Evolutionary conservation across 1,284 basidiomycete species (phyloP), one percentile per base, ranked within the genome.

Genomic region (Apiotrichum sp.): DNA sequence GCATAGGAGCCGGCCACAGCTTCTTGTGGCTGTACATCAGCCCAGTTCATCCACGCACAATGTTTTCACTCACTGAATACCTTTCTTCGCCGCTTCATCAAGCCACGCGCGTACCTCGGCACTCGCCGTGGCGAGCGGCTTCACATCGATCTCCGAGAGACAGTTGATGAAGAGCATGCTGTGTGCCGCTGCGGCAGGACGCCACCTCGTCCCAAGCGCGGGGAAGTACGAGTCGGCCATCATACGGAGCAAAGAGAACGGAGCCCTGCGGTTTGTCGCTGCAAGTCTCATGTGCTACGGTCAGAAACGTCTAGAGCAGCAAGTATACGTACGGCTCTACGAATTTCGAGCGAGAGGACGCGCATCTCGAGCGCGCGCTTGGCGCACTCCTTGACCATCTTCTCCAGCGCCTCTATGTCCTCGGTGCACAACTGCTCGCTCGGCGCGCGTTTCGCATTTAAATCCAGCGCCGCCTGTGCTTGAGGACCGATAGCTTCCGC

Each of bases 201-300:
- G 5, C 40, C 6, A 14, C 38, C 22, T 22, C 8, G 14, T 16
- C 14, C 8, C 14, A 13, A 35, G 22, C 13, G 54, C 43, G 40
- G 67, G 67, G 42, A 69, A 65, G 52, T 67, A 67, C 8, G 44
- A 45, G 44, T 69, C 58, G 11, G 64, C 43, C 10, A 66, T 53
- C n/a, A 39, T 10, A 32, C 47, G 29, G 8, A 61, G 47, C 36
- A 38, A 7, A 8, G 46, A 34, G 32, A 44, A 29, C 43, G 9
- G 51, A 58, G 32, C 43, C 35, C 6, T 57, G 11, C 4, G 56
- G 31, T 42, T 58, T 5, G 63, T 49, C 4, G 64, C 35, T 2
- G 59, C 10, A 13, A 33, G 52, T 7, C 56, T 56, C 7, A 62
- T 41, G 41, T 66, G 60, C 62, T 66, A 48, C 16, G 32, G 29